These are phyloP conservation scores for Diutina pseudorugosa DNA, from an alignment of 1,139 yeast species.

Conservation along the genomic window DNA sequence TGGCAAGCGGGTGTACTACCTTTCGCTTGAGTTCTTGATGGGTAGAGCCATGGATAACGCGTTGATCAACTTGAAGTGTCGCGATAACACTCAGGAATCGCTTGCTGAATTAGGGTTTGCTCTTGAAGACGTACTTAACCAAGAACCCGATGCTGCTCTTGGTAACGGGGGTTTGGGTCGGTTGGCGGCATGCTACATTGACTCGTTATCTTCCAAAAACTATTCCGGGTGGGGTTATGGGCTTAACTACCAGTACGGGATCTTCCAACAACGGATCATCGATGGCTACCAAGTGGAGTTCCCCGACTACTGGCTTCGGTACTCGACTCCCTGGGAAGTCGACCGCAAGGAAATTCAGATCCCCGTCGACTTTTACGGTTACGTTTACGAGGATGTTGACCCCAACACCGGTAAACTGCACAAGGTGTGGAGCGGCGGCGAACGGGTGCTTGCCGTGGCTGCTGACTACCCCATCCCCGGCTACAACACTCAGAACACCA, in stretches of 20 bases:
- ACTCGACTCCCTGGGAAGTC: constrained; percentile 88
- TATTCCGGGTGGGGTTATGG: constrained; percentile 98
- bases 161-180: constrained; percentile 96
- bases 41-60: constrained; percentile 96
- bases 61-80: constrained; percentile 55
- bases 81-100: constrained; percentile 41
- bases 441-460: constrained; percentile 83
- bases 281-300: constrained; percentile 91
- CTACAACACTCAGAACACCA: constrained; percentile 70
- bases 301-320: constrained; percentile 89
- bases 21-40: constrained; percentile 85
- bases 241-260: constrained; percentile 84
- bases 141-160: constrained; percentile 89
- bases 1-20: constrained; percentile 78
- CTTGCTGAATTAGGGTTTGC: constrained; percentile 74
- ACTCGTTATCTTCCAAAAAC: constrained; percentile 75
- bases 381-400: constrained; percentile 51
- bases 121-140: constrained; percentile 71
- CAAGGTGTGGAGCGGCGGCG: constrained; percentile 77
- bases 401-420: constrained; percentile 39
- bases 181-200: constrained; percentile 89
- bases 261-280: constrained; percentile 79
- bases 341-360: constrained; percentile 78
- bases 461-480: constrained; percentile 93
- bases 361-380: constrained; percentile 88